Evolutionary conservation across 352 stramenopile species (phyloP).

Genomic region (Phytophthora hybrid): DNA sequence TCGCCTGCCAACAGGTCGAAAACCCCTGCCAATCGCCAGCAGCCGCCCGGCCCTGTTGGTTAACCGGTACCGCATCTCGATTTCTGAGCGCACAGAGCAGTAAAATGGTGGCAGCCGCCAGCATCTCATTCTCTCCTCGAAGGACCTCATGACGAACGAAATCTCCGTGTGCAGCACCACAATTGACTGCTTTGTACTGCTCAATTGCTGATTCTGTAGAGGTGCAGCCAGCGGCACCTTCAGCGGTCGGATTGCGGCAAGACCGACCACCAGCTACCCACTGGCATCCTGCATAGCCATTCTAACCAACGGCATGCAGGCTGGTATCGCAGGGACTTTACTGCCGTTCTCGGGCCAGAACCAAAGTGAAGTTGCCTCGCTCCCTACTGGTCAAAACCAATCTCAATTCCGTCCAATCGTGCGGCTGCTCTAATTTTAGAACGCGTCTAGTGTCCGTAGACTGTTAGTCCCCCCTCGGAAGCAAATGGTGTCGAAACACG

Average conservation of each 20-base stretch:
- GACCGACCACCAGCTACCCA: not conserved
- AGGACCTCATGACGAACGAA: not conserved
- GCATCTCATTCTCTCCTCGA: not conserved
- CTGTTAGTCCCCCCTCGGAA: not conserved
- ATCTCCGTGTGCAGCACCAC: not conserved
- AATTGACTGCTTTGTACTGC: not conserved
- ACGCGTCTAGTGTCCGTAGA: constrained; percentile 16
- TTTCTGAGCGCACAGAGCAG: not conserved
- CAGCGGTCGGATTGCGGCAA: not conserved
- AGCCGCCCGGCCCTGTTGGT: not conserved
- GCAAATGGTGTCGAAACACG: not conserved
- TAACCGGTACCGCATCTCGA: constrained; percentile 1
- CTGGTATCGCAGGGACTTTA: not conserved
- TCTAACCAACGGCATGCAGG: not conserved
- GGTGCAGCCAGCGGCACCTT: not conserved
- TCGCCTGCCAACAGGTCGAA: constrained; percentile 16
- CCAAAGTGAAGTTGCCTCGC: constrained; percentile 27
- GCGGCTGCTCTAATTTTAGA: constrained; percentile 15
- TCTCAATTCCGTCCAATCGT: constrained; percentile 30
- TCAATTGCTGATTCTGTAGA: not conserved
- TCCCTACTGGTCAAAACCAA: constrained; percentile 9
- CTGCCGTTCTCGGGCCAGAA: constrained; percentile 17
- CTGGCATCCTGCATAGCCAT: not conserved
- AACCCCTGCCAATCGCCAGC: constrained; percentile 2
- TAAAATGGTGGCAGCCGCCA: constrained; percentile 4